Percentiles rank a stretch among this genome's conserved stretches.
Evolutionary conservation across 1,139 yeast species (phyloP).

Genomic region (Debaryomyces nepalensis): DNA sequence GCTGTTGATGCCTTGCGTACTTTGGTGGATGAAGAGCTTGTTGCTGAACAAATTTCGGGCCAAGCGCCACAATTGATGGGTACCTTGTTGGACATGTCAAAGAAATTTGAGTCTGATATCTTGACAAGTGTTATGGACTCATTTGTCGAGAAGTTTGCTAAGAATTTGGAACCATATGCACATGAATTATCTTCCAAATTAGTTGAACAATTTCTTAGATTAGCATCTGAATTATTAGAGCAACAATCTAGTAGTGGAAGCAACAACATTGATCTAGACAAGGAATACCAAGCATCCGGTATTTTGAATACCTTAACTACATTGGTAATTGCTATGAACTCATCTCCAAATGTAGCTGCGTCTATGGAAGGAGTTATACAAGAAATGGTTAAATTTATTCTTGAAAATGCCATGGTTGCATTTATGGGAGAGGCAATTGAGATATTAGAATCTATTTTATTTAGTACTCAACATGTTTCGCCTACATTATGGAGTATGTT

Average conservation of each 20-base stretch:
- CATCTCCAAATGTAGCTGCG: slow-evolving; percentile 50
- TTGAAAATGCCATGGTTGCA: slow-evolving; percentile 53
- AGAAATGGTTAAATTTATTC: slow-evolving; percentile 48
- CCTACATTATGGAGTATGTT: slow-evolving; percentile 55
- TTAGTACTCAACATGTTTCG: slow-evolving; percentile 44
- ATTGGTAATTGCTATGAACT: slow-evolving; percentile 55
- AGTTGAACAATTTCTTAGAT: slow-evolving; percentile 49
- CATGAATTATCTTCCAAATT: slow-evolving; percentile 52
- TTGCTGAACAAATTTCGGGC: slow-evolving; percentile 50
- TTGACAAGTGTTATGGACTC: slow-evolving; percentile 60
- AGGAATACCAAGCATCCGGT: slow-evolving; percentile 59
- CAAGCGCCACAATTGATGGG: slow-evolving; percentile 60
- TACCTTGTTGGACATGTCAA: slow-evolving; percentile 54
- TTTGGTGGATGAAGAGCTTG: slow-evolving; percentile 51
- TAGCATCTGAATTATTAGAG: slow-evolving; percentile 51
- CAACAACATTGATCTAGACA: slow-evolving; percentile 39
- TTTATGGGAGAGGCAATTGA: slow-evolving; percentile 55
- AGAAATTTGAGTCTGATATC: slow-evolving; percentile 55
- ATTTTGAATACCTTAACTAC: slow-evolving; percentile 55
- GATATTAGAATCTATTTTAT: slow-evolving; percentile 52
- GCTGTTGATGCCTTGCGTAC: slow-evolving; percentile 59
- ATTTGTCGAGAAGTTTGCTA: slow-evolving; percentile 57
- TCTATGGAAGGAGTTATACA: slow-evolving; percentile 45
- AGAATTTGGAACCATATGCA: slow-evolving; percentile 60
- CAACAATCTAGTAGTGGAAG: slow-evolving; percentile 29